These are phyloP conservation scores for Ensete ventricosum DNA, from an alignment of 176 grass and related monocot genomes.

Conservation along the genomic window DNA sequence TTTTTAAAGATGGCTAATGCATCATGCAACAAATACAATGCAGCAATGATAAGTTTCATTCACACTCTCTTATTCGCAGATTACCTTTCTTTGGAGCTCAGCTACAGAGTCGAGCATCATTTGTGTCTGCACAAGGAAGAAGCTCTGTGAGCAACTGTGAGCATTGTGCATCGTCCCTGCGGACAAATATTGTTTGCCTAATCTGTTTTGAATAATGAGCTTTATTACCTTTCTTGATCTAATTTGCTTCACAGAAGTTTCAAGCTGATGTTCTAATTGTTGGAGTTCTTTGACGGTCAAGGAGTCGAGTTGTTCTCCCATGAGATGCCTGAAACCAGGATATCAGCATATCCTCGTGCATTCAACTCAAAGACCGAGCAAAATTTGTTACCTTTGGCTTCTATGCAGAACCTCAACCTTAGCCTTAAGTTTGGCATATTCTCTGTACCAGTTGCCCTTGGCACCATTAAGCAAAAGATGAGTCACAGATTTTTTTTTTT, in stretches of 20 bases:
- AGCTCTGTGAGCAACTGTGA: too few relatives aligned
- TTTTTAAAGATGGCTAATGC: not conserved
- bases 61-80: not conserved
- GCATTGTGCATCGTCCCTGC: too few relatives aligned
- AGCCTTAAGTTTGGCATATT: not conserved
- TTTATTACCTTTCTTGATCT: slow-evolving; percentile 2
- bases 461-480: not conserved
- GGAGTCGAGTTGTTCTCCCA: slow-evolving; percentile 14
- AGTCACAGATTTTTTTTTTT: not conserved
- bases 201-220: not conserved
- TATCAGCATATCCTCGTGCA: not conserved
- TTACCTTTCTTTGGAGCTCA: slow-evolving; percentile 8
- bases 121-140: not conserved
- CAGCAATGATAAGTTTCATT: not conserved
- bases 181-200: not conserved
- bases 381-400: not conserved
- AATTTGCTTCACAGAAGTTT: slow-evolving; percentile 8
- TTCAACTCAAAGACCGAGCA: not conserved
- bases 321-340: not conserved
- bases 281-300: not conserved
- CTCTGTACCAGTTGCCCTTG: not conserved
- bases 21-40: not conserved
- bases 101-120: not conserved
- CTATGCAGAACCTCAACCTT: slow-evolving; percentile 1
- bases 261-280: slow-evolving; percentile 7